Evolutionary conservation across 371 early-diverging fungal species (phyloP).

Genomic region (Mucor indicus): DNA sequence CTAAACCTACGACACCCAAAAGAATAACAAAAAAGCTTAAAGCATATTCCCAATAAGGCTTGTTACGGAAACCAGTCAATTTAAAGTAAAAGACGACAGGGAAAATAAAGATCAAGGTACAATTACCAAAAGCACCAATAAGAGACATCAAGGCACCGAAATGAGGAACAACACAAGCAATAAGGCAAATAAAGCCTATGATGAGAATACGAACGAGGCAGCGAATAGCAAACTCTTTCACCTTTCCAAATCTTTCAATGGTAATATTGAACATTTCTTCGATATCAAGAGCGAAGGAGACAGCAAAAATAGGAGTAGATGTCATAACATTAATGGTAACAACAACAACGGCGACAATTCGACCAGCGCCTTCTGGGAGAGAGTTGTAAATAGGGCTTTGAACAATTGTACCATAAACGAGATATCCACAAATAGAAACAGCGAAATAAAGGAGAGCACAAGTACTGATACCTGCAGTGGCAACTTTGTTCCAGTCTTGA

Average conservation of each 20-base stretch:
- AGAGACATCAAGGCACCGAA: slow-evolving; percentile 81
- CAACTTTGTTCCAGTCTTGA: slow-evolving; percentile 67
- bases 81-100: slow-evolving; percentile 76
- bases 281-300: slow-evolving; percentile 72
- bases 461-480: slow-evolving; percentile 64
- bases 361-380: slow-evolving; percentile 61
- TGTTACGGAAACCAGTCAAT: slow-evolving; percentile 61
- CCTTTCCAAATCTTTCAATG: slow-evolving; percentile 44
- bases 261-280: slow-evolving; percentile 60
- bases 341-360: slow-evolving; percentile 62
- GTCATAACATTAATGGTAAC: slow-evolving; percentile 78
- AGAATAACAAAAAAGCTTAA: slow-evolving; percentile 55
- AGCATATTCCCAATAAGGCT: slow-evolving; percentile 52
- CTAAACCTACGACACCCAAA: slow-evolving; percentile 66
- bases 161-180: slow-evolving; percentile 74
- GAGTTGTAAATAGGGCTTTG: slow-evolving; percentile 72
- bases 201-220: slow-evolving; percentile 53
- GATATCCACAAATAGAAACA: slow-evolving; percentile 76
- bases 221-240: slow-evolving; percentile 53
- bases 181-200: slow-evolving; percentile 41
- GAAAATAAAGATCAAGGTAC: slow-evolving; percentile 76
- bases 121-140: slow-evolving; percentile 76
- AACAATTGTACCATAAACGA: slow-evolving; percentile 73
- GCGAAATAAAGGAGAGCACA: slow-evolving; percentile 74
- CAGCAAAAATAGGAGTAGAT: slow-evolving; percentile 76